Evolutionary conservation across 768 basidiomycete genomes (phyloP).

Genomic region (Suillus spraguei): DNA sequence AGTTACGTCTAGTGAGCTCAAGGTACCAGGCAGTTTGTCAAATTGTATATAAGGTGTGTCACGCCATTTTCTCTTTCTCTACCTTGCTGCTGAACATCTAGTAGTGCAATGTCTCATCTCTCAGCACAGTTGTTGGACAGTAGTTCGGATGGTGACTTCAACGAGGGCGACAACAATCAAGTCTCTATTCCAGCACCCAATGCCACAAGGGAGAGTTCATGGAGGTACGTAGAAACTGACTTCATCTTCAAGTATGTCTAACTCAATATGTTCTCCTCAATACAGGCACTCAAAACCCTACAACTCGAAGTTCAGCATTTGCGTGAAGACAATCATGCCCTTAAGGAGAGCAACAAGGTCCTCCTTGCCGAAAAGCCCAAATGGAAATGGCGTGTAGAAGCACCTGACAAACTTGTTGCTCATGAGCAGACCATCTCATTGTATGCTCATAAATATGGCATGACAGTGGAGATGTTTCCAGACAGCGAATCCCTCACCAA

Average conservation of each 20-base stretch:
- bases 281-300: not conserved
- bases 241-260: too few species aligned
- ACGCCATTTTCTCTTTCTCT: not conserved
- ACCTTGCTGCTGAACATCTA: not conserved
- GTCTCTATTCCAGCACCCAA: not conserved
- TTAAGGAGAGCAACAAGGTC: slow-evolving; percentile 2
- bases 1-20: too few species aligned
- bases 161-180: not conserved
- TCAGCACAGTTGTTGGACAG: not conserved
- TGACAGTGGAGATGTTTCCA: slow-evolving; percentile 1
- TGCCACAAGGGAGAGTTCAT: not conserved
- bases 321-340: not conserved
- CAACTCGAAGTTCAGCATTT: slow-evolving; percentile 3
- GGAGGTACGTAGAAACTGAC: not conserved
- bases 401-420: not conserved
- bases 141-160: not conserved
- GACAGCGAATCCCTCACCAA: not conserved
- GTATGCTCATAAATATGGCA: not conserved
- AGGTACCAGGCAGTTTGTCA: not conserved
- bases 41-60: not conserved
- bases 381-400: not conserved
- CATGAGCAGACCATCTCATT: not conserved
- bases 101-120: not conserved
- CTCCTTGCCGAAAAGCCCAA: slow-evolving; percentile 1
- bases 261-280: not conserved